Evolutionary conservation across 176 grass and related monocot species (phyloP).

Genomic region (Stipa capillata): DNA sequence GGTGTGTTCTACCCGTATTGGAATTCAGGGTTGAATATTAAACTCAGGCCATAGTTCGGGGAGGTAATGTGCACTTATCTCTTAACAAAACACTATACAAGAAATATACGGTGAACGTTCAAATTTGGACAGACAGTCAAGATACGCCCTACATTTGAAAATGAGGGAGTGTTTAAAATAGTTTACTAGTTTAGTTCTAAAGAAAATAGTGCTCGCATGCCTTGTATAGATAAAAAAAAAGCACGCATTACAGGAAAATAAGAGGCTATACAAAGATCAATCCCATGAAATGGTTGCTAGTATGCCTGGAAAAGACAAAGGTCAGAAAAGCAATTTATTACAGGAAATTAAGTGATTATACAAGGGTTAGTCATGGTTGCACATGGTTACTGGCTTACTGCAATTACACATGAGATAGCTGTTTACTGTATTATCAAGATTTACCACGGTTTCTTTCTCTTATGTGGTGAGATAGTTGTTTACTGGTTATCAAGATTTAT

Average conservation of each 20-base stretch:
- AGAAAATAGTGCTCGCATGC: not conserved
- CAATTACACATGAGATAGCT: not conserved
- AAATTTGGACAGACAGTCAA: no score
- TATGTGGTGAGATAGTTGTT: not conserved
- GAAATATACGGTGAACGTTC: no score
- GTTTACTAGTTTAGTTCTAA: not conserved
- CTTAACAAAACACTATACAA: no score
- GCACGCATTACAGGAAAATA: not conserved
- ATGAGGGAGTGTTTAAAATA: not conserved
- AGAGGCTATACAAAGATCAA: not conserved
- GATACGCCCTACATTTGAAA: no score
- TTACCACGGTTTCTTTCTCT: not conserved
- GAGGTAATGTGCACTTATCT: no score
- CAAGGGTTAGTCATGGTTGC: not conserved
- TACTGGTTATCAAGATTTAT: not conserved
- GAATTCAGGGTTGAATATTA: no score
- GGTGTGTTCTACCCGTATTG: no score
- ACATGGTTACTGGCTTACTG: not conserved
- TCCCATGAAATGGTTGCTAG: not conserved
- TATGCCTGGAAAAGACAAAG: conserved; percentile 20
- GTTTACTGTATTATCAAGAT: not conserved
- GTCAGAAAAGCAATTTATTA: not conserved
- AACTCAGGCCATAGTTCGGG: no score
- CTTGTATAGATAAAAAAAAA: not conserved
- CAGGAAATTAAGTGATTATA: not conserved